Percentiles rank a stretch among this genome's conserved stretches.
Evolutionary conservation across 768 basidiomycete genomes (phyloP).

Genomic region (Suillus occidentalis): DNA sequence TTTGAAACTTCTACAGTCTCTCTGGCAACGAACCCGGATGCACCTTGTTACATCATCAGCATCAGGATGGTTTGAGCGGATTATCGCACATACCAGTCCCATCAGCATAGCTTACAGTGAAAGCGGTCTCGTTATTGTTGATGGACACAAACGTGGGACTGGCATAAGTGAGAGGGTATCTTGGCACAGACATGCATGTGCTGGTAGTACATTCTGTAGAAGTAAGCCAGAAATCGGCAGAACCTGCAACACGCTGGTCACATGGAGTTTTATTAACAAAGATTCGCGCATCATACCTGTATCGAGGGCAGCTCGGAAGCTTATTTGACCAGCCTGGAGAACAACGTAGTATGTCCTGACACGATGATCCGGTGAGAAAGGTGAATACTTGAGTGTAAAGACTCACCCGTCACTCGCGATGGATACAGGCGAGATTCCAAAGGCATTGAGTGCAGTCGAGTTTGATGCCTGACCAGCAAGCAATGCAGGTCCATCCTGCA

Average conservation of each 20-base stretch:
- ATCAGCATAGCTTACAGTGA: constrained; percentile 65
- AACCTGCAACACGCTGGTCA: not conserved
- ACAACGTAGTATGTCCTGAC: constrained; percentile 67
- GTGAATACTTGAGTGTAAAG: not conserved
- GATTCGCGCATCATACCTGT: constrained; percentile 55
- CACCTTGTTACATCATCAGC: constrained; percentile 40
- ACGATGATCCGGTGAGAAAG: constrained; percentile 6
- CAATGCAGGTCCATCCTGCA: constrained; percentile 11
- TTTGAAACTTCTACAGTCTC: constrained; percentile 64
- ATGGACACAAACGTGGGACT: constrained; percentile 66
- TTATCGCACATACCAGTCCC: constrained; percentile 53
- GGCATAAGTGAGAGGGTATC: constrained; percentile 65
- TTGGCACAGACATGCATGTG: constrained; percentile 60
- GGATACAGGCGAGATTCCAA: constrained; percentile 45
- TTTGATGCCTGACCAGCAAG: constrained; percentile 9
- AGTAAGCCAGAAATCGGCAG: constrained; percentile 65
- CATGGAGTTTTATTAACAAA: constrained; percentile 4
- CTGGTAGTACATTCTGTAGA: constrained; percentile 60
- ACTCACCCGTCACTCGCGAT: constrained; percentile 48
- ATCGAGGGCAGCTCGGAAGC: constrained; percentile 69
- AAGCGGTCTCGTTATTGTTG: constrained; percentile 59
- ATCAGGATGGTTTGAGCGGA: not conserved
- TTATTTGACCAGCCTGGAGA: constrained; percentile 59
- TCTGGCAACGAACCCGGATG: constrained; percentile 67
- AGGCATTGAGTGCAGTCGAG: constrained; percentile 26